These are phyloP conservation scores for Epithele typhae DNA, from an alignment of 768 basidiomycete species.

Conservation along the genomic window DNA sequence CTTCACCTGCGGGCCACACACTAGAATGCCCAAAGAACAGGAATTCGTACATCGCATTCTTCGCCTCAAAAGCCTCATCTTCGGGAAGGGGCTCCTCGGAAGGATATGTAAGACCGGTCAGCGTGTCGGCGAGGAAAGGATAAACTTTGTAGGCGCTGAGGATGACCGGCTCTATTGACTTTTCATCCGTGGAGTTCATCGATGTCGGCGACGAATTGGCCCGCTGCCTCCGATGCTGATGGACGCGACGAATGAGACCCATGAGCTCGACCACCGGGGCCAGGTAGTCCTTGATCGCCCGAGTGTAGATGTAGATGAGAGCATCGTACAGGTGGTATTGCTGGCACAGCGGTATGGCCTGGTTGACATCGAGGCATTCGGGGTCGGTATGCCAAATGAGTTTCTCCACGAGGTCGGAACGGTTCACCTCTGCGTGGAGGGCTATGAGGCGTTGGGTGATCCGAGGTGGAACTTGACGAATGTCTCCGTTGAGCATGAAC, in stretches of 20 bases:
- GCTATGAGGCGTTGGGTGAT: conserved; percentile 83
- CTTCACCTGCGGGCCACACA: conserved; percentile 72
- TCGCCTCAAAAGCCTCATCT: conserved; percentile 65
- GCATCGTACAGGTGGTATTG: conserved; percentile 85
- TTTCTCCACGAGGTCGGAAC: conserved; percentile 75
- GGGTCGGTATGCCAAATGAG: conserved; percentile 98
- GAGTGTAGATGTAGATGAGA: conserved; percentile 89
- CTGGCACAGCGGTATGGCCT: conserved; percentile 84
- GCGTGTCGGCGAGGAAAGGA: conserved; percentile 75
- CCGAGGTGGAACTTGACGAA: conserved; percentile 76
- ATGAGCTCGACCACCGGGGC: conserved; percentile 86
- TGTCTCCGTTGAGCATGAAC: conserved; percentile 70
- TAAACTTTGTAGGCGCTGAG: conserved; percentile 89
- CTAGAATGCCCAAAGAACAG: conserved; percentile 79
- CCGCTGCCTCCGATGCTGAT: conserved; percentile 44
- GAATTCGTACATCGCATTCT: conserved; percentile 73
- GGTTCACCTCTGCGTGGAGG: conserved; percentile 65
- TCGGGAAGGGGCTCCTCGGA: conserved; percentile 66
- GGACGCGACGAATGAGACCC: conserved; percentile 66
- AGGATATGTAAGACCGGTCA: conserved; percentile 85
- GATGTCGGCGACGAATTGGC: conserved; percentile 25
- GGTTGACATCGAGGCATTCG: conserved; percentile 86
- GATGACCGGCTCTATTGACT: conserved; percentile 50
- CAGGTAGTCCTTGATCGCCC: conserved; percentile 83
- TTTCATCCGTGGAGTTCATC: conserved; percentile 26